A percentile compares a stretch with the other conserved stretches of the same genome.
Evolutionary conservation across 768 basidiomycete genomes (phyloP).

Genomic region (Pisolithus marmoratus): DNA sequence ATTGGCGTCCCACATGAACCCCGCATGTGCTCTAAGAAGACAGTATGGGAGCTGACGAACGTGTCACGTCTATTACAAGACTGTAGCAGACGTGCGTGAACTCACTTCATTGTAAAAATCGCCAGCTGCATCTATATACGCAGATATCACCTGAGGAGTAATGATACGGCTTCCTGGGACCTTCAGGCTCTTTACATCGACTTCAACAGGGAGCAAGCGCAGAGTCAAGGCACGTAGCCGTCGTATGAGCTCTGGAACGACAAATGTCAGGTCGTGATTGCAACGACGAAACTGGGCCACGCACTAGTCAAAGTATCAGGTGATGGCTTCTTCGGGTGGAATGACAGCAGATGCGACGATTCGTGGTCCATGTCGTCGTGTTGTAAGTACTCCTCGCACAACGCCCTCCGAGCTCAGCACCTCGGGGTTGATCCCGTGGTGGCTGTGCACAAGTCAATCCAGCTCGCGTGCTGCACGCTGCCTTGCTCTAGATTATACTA

Average conservation of each 20-base stretch:
- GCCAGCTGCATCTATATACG: conserved; percentile 77
- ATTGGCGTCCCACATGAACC: conserved; percentile 80
- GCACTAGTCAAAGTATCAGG: conserved; percentile 75
- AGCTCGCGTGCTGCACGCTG: not conserved
- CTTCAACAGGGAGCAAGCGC: conserved; percentile 75
- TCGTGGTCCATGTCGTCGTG: conserved; percentile 29
- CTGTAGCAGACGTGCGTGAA: conserved; percentile 1
- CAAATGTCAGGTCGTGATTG: not conserved
- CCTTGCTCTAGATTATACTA: not conserved
- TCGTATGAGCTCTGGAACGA: conserved; percentile 63
- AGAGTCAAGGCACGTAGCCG: conserved; percentile 74
- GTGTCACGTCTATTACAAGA: conserved; percentile 1
- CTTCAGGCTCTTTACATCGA: conserved; percentile 56
- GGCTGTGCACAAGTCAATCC: not conserved
- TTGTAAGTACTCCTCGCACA: not conserved
- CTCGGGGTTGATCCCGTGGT: too few relatives aligned
- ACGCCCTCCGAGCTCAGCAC: too few relatives aligned
- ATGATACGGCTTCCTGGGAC: conserved; percentile 81
- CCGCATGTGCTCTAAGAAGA: conserved; percentile 67
- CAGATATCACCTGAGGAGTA: conserved; percentile 70
- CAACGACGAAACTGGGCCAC: conserved; percentile 12
- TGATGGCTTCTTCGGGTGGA: conserved; percentile 46
- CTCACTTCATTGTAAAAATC: conserved; percentile 82
- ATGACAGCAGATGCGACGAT: conserved; percentile 38
- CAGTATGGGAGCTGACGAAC: conserved; percentile 67